phyloP scores from a whole-genome alignment of 2,329 filamentous ascomycete genomes.

The Penicillium sp. region DNA sequence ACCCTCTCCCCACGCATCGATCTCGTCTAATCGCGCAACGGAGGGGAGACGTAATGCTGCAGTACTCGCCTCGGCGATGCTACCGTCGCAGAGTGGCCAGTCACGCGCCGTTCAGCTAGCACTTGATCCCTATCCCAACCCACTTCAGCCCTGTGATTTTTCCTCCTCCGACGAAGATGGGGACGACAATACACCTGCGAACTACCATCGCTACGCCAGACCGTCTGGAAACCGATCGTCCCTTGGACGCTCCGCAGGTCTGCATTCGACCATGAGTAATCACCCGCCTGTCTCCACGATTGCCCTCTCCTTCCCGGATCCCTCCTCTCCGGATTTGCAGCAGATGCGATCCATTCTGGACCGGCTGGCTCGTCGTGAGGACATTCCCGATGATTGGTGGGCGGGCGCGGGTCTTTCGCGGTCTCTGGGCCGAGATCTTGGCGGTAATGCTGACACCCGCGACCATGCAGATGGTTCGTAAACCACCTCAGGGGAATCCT shows the following conservation, averaged over 20 bases:
- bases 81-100: slow-evolving; percentile 3
- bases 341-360: slow-evolving; percentile 69
- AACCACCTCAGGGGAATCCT: too few species aligned
- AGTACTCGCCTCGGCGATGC: slow-evolving; percentile 26
- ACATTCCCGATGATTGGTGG: slow-evolving; percentile 82
- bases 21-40: slow-evolving; percentile 52
- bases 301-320: slow-evolving; percentile 27
- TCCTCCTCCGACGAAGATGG: slow-evolving; percentile 22
- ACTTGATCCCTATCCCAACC: slow-evolving; percentile 32
- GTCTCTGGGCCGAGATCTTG: slow-evolving; percentile 36
- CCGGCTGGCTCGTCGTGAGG: slow-evolving; percentile 61
- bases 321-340: slow-evolving; percentile 42
- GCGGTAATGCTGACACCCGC: slow-evolving; percentile 21
- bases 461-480: neutral
- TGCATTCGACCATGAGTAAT: slow-evolving; percentile 29
- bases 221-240: slow-evolving; percentile 13
- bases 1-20: slow-evolving; percentile 69
- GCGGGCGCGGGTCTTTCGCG: slow-evolving; percentile 61
- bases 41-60: slow-evolving; percentile 21
- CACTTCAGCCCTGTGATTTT: slow-evolving; percentile 35
- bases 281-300: slow-evolving; percentile 31
- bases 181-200: slow-evolving; percentile 25
- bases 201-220: slow-evolving; percentile 7
- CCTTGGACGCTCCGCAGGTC: slow-evolving; percentile 19
- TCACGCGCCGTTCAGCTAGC: slow-evolving; percentile 22